These are phyloP conservation scores for Pseudogymnoascus sp. DNA, from an alignment of 2,329 filamentous ascomycete species.

Conservation along the genomic window DNA sequence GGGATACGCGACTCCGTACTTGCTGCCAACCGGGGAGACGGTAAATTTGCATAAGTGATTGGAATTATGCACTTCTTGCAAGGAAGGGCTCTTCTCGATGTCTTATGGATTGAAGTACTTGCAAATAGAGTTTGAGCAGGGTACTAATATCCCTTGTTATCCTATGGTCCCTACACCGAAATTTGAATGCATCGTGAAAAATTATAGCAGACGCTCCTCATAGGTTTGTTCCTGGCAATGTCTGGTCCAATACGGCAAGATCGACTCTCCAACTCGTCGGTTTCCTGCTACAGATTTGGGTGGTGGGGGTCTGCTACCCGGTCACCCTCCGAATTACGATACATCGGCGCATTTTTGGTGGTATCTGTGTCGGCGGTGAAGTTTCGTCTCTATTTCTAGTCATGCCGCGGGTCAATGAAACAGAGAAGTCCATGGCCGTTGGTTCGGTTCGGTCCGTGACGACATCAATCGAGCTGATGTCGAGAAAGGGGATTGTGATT, in stretches of 20 bases:
- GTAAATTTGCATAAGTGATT: slow-evolving; percentile 21
- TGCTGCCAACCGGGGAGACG: slow-evolving; percentile 23
- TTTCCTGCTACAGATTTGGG: background rate
- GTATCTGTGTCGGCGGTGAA: background rate
- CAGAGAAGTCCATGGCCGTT: background rate
- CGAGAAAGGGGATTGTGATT: background rate
- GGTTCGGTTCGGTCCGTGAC: slow-evolving; percentile 5
- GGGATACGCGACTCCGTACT: slow-evolving; percentile 23
- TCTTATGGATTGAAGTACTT: background rate
- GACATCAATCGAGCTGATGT: background rate
- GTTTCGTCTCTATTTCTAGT: background rate
- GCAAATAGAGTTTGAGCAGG: slow-evolving; percentile 1
- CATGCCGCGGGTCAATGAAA: background rate
- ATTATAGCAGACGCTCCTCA: background rate
- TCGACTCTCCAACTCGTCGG: background rate
- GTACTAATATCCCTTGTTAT: slow-evolving; percentile 1
- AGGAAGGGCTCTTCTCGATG: background rate
- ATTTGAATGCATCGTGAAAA: background rate
- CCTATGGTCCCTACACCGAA: background rate
- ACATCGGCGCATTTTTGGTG: background rate
- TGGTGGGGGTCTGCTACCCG: background rate
- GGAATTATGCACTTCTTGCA: background rate
- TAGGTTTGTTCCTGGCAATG: background rate
- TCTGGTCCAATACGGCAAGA: slow-evolving; percentile 2
- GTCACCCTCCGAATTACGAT: background rate